Base-by-base conservation (phyloP, 2,329 filamentous ascomycete species). In the Emergomyces orientalis region DNA sequence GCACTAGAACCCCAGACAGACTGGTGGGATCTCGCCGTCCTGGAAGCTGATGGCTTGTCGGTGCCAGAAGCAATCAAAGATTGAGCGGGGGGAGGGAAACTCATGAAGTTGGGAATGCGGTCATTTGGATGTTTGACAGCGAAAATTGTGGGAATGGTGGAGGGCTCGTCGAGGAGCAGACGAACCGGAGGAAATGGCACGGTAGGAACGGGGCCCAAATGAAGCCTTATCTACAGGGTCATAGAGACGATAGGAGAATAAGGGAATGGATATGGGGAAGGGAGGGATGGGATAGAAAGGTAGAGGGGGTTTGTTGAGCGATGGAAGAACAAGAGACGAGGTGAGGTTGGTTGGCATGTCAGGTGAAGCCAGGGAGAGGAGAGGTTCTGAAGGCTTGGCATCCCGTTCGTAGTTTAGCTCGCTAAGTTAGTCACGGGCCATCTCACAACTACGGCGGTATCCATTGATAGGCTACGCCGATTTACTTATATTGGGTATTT, bases 1-100 rank as follows among this genome's bases (percentile, higher is more conserved):
- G 78, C 77, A 72, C 80, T 77, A 73, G 78, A 76, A 77, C 80
- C 81, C 82, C 82, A 85, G 73, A 80, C 77, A 74, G 80, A 80
- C 78, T 82, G 80, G 77, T 82, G 79, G 69, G 74, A 69, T 69
- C 74, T 74, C 67, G 70, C 70, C 70, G 76, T 71, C 68, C 77
- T 75, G 71, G 73, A 73, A 71, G 76, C 76, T 69, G 76, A 77
- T 69, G 75, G 74, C 71, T 78, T 78, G 72, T 78, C 76, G 70
- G 76, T 75, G 77, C 76, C 77, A 75, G 78, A 78, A 78, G 76
- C 76, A 78, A 78, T 79, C 75, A 76, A 79, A 70, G 78, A 78
- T 75, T 80, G 78, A 74, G 78, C 73, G 73, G 78, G 78, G 74
- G 79, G 77, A 80, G 77, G 78, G 77, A 79, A 79, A 79, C 76